Conservation (phyloP, 441 rosid species). For the Omphalea diandra region DNA sequence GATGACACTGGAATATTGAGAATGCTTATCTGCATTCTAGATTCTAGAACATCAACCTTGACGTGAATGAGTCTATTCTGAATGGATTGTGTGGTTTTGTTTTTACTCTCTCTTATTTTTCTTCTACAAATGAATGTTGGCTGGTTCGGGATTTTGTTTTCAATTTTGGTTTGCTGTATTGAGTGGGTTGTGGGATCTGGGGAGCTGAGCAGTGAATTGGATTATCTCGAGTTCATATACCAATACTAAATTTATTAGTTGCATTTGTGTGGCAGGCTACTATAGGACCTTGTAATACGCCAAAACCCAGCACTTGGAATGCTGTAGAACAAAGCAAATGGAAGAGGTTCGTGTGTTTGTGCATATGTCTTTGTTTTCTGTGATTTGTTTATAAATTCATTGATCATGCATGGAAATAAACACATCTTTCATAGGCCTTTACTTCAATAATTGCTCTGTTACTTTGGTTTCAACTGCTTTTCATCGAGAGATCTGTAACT, state of each 20-base stretch:
- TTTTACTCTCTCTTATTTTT: not conserved
- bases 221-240: not conserved
- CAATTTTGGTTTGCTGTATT: not conserved
- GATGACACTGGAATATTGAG: constrained; percentile 1
- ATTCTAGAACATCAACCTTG: not conserved
- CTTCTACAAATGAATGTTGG: not conserved
- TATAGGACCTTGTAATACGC: constrained; percentile 77
- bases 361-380: not conserved
- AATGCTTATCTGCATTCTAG: constrained; percentile 16
- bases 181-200: not conserved
- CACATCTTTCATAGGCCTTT: not conserved
- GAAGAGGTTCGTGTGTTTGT: constrained; percentile 69
- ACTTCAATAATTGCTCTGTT: constrained; percentile 6
- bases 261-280: constrained; percentile 58
- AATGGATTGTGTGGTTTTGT: constrained; percentile 4
- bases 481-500: constrained; percentile 4
- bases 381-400: not conserved
- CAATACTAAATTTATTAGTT: constrained; percentile 7
- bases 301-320: constrained; percentile 96
- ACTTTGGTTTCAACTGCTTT: not conserved
- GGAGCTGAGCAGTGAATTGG: not conserved
- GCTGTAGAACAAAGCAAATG: constrained; percentile 95
- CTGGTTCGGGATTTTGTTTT: not conserved
- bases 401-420: not conserved
- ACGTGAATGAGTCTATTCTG: not conserved